Conservation (phyloP, 352 stramenopile genomes). For the Pythium utonaiense region DNA sequence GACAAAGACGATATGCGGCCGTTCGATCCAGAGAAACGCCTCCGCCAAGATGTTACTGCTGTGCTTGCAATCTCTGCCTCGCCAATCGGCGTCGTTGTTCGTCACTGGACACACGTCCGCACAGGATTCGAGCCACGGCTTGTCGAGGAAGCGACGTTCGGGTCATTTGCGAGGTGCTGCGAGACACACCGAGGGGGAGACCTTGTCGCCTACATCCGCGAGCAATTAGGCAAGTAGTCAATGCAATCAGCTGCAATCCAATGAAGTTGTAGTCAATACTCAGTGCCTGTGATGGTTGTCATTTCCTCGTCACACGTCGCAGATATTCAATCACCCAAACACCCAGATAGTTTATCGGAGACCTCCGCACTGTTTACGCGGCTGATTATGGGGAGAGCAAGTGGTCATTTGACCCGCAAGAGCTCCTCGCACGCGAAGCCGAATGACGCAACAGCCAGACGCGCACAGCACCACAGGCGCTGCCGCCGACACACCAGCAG, state of each 20-base stretch:
- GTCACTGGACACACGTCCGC: slow-evolving; percentile 11
- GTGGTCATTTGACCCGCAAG: background rate
- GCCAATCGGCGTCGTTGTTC: slow-evolving; percentile 5
- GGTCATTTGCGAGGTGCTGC: slow-evolving; percentile 22
- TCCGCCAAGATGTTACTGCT: slow-evolving; percentile 11
- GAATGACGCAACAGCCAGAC: background rate
- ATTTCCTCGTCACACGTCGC: slow-evolving; percentile 9
- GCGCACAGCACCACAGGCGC: background rate
- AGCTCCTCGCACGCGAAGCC: background rate
- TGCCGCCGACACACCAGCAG: background rate
- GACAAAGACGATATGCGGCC: slow-evolving; percentile 39
- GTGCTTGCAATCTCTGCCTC: slow-evolving; percentile 3
- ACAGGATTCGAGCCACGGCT: slow-evolving; percentile 1
- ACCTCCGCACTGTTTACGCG: slow-evolving; percentile 22
- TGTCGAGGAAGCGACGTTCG: slow-evolving; percentile 3
- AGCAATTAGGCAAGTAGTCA: slow-evolving; percentile 8
- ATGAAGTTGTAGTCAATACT: too few species aligned
- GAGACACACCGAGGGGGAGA: slow-evolving; percentile 5
- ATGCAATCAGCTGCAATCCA: too few species aligned
- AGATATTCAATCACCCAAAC: slow-evolving; percentile 6
- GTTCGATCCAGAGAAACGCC: slow-evolving; percentile 27
- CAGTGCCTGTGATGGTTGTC: background rate
- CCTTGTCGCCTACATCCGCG: slow-evolving; percentile 25
- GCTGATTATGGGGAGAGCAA: slow-evolving; percentile 15
- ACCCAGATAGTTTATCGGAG: too few species aligned